phyloP scores from a whole-genome alignment of 192 early-diverging fungal genomes.

The Allomyces arbusculus region DNA sequence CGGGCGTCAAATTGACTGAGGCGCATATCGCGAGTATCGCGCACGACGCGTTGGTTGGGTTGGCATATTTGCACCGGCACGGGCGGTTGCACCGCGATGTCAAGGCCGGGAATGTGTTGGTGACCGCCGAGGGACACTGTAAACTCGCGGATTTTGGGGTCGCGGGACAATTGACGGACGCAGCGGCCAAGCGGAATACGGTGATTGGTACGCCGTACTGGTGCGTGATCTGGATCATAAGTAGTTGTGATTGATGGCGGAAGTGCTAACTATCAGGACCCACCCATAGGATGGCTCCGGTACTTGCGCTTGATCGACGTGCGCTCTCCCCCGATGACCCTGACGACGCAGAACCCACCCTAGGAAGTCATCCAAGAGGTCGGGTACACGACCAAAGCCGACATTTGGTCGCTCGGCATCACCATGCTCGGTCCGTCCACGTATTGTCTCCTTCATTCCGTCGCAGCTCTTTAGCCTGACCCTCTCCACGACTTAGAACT shows the following conservation, averaged over 20 bases:
- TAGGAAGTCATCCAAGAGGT: slow-evolving; percentile 44
- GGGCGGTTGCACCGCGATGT: slow-evolving; percentile 41
- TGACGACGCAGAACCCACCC: too few species aligned
- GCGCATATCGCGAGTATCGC: slow-evolving; percentile 28
- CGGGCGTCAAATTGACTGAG: slow-evolving; percentile 21
- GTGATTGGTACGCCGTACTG: neutral
- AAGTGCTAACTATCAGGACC: too few species aligned
- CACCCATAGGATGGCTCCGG: neutral
- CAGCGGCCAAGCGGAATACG: slow-evolving; percentile 71
- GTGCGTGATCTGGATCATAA: slow-evolving; percentile 1
- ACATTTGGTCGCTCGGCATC: slow-evolving; percentile 42
- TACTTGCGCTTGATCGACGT: neutral
- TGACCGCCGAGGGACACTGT: slow-evolving; percentile 65
- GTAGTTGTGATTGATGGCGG: too few species aligned
- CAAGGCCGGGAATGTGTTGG: slow-evolving; percentile 63
- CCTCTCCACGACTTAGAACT: slow-evolving; percentile 25
- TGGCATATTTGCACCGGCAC: slow-evolving; percentile 27
- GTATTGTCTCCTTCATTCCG: too few species aligned
- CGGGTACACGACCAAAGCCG: slow-evolving; percentile 34
- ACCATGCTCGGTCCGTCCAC: slow-evolving; percentile 6
- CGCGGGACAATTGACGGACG: slow-evolving; percentile 67
- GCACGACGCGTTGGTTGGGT: slow-evolving; percentile 20
- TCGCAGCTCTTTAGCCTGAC: too few species aligned
- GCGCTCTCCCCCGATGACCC: too few species aligned
- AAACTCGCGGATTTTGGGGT: slow-evolving; percentile 96